phyloP scores from a whole-genome alignment of 345 rosid genomes.

The Ailanthus altissimus region DNA sequence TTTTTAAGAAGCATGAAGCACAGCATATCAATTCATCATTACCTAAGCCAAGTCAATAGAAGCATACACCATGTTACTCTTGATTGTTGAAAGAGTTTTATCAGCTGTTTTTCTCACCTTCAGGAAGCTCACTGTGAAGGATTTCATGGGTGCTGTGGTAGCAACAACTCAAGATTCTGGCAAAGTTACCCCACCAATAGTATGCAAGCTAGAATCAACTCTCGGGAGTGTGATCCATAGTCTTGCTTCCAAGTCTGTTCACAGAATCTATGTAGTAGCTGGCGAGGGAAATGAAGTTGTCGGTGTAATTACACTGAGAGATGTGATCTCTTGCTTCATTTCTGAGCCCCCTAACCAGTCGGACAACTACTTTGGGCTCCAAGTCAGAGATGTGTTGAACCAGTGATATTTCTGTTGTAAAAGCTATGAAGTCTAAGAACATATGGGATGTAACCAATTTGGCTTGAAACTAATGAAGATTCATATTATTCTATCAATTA shows the following conservation, averaged over 20 bases:
- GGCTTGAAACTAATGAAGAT: background rate
- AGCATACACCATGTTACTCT: background rate
- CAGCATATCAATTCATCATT: background rate
- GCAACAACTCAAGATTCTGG: conserved; percentile 42
- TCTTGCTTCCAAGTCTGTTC: conserved; percentile 69
- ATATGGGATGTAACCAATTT: background rate
- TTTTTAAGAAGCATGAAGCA: background rate
- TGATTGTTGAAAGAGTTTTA: background rate
- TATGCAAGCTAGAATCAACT: conserved; percentile 59
- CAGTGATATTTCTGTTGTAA: conserved; percentile 32
- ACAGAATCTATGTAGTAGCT: conserved; percentile 66
- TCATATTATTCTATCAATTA: background rate
- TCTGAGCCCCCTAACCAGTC: conserved; percentile 73
- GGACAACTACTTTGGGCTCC: conserved; percentile 58
- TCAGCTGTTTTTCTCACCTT: conserved; percentile 8
- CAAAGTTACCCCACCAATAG: conserved; percentile 55
- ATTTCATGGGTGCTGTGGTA: conserved; percentile 54
- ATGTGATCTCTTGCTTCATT: conserved; percentile 86
- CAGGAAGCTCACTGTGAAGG: conserved; percentile 70
- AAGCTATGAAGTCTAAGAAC: conserved; percentile 2
- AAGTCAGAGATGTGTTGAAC: conserved; percentile 57
- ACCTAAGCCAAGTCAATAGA: conserved; percentile 1
- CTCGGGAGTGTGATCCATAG: conserved; percentile 66
- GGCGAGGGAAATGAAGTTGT: conserved; percentile 52
- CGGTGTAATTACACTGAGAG: conserved; percentile 87